Base-by-base conservation (phyloP, 441 rosid species). In the Erodium texanum region DNA sequence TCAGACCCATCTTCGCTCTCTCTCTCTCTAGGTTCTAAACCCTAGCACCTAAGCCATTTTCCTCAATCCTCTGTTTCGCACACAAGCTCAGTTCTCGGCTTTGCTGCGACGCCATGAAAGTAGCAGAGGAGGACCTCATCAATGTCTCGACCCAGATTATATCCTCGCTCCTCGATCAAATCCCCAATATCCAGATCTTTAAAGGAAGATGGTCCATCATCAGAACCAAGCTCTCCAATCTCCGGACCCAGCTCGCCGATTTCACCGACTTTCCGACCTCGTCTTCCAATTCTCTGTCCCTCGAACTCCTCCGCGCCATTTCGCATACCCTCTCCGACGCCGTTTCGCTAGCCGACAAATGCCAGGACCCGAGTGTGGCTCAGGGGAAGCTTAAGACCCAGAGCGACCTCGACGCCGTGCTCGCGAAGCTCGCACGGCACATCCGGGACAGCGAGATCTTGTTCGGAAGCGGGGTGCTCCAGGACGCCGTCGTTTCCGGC, bases 381-480 rank as follows among this genome's bases (percentile, higher is more conserved):
- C 80, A 88, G 24, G 97, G 96, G 2, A 93, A 93, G 81, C 93
- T 93, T 68, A 81, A 76, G 71, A 89, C 99, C 34, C 99, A 93
- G 83, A 91, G 93, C 66, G 90, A 89, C 12, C 79, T 93, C 45
- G 96, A 93, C 66, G 85, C 96, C 9, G 71, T 88, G 65, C 70
- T 86, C 72, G 85, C 97, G 5, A 81, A 77, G 62, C 77, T 93
- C 66, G 94, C 86, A 64, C 84, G 87, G 16, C 88, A 86, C 68
- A 82, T 86, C n/a, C 80, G 70, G 62, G 99, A 93, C 59, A 70
- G 82, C 16, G 92, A 84, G 68, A 81, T 93, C 78, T 41, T 93
- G 66, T 85, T 89, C 12, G 76, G 69, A 34, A 88, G 92, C 7
- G 95, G 92, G 0, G 80, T 86, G 22, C 79, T 84, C 0, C 84